Evolutionary conservation across 768 basidiomycete species (phyloP).

Genomic region (Boletus sensibilis): DNA sequence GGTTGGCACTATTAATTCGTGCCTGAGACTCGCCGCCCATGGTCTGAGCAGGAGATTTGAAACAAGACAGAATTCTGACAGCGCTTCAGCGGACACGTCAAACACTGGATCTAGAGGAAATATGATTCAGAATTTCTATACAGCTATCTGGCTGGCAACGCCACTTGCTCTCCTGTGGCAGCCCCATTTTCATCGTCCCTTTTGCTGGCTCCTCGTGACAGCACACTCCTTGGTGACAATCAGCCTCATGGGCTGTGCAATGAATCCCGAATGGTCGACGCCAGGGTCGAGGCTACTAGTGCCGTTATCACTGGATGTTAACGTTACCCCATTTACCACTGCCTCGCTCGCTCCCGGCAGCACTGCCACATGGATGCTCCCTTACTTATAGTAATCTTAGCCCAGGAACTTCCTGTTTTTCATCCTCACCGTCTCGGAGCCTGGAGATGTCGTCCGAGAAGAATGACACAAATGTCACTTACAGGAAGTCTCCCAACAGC

Average conservation of each 20-base stretch:
- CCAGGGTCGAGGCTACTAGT: not conserved
- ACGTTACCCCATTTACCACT: not conserved
- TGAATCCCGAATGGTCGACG: not conserved
- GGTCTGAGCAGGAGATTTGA: no score
- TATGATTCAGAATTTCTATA: not conserved
- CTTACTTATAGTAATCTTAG: not conserved
- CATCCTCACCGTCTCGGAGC: not conserved
- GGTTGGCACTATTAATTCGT: no score
- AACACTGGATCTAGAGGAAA: no score
- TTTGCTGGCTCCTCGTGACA: not conserved
- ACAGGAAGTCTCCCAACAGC: conserved; percentile 7
- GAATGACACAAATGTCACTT: not conserved
- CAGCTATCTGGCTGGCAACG: not conserved
- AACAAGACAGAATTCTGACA: no score
- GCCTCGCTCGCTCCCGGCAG: not conserved
- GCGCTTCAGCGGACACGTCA: no score
- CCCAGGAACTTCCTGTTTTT: not conserved
- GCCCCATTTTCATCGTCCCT: not conserved
- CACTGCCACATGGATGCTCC: conserved; percentile 1
- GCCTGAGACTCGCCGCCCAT: no score
- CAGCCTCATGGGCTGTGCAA: not conserved
- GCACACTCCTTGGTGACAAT: not conserved
- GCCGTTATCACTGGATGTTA: not conserved
- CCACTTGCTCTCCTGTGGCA: not conserved
- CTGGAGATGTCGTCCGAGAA: conserved; percentile 25